A percentile compares a stretch with the other conserved stretches of the same genome.
Conservation (phyloP, 164 flowering plant genomes). For the Buxus sempervirens region DNA sequence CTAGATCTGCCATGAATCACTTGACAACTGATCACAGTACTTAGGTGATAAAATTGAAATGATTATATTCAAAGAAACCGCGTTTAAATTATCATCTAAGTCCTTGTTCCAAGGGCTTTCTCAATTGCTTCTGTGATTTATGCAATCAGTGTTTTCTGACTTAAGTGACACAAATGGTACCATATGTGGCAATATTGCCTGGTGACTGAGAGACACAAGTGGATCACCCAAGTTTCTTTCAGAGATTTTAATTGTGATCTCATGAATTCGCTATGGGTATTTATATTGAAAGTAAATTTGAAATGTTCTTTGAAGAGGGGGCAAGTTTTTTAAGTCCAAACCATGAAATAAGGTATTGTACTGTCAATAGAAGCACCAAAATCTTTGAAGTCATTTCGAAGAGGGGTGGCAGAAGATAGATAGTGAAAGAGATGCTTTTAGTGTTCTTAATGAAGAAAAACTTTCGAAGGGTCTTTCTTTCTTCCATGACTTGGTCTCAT, state of each 20-base stretch:
- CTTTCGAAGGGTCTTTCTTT: not conserved
- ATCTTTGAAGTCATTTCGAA: slow-evolving; percentile 26
- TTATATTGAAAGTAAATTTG: slow-evolving; percentile 3
- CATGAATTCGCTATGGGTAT: not conserved
- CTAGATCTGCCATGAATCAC: too few species aligned
- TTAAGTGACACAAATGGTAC: slow-evolving; percentile 7
- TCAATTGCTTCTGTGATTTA: not conserved
- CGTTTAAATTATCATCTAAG: too few species aligned
- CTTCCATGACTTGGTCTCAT: not conserved
- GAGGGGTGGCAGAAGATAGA: too few species aligned
- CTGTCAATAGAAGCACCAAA: not conserved
- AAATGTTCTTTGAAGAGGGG: slow-evolving; percentile 45
- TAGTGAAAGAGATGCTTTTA: not conserved
- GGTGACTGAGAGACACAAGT: slow-evolving; percentile 27
- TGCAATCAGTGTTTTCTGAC: not conserved
- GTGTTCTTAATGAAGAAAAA: not conserved
- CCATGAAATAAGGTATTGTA: slow-evolving; percentile 22
- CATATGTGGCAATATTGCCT: slow-evolving; percentile 16
- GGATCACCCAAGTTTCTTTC: slow-evolving; percentile 10
- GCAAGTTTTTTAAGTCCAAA: slow-evolving; percentile 49
- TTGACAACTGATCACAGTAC: too few species aligned
- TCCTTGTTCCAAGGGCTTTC: too few species aligned
- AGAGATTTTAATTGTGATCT: slow-evolving; percentile 12
- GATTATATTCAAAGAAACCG: too few species aligned
- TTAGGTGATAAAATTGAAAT: too few species aligned